phyloP scores from a whole-genome alignment of 306 rosid species.

The Begonia loranthoides region DNA sequence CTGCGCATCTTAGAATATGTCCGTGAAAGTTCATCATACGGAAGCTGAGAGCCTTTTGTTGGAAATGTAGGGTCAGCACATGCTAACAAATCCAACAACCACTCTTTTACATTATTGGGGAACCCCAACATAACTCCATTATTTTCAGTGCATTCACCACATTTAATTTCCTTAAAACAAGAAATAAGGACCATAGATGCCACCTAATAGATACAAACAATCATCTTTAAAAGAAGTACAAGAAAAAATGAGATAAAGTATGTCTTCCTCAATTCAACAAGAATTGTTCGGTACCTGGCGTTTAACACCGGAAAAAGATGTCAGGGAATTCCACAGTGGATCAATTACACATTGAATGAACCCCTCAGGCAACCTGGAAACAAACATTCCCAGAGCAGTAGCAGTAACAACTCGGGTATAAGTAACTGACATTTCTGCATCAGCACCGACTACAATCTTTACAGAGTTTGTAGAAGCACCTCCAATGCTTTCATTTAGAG shows the following conservation, averaged over 20 bases:
- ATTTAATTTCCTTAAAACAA: constrained; percentile 72
- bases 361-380: constrained; percentile 52
- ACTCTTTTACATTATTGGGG: constrained; percentile 31
- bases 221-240: constrained; percentile 4
- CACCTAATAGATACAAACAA: constrained; percentile 35
- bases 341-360: constrained; percentile 45
- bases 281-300: constrained; percentile 53
- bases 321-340: constrained; percentile 62
- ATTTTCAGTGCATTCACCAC: constrained; percentile 15
- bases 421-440: constrained; percentile 69
- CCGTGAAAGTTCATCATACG: constrained; percentile 83
- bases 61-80: constrained; percentile 83
- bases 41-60: constrained; percentile 69
- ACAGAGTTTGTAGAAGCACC: constrained; percentile 46
- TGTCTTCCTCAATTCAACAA: not conserved
- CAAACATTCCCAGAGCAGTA: constrained; percentile 70
- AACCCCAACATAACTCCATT: constrained; percentile 24
- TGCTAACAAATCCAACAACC: constrained; percentile 78
- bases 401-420: constrained; percentile 86
- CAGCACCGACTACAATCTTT: constrained; percentile 86
- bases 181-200: constrained; percentile 84
- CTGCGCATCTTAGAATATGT: constrained; percentile 86
- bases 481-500: constrained; percentile 54
- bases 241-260: constrained; percentile 1
- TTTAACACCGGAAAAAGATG: constrained; percentile 70